Evolutionary conservation across 441 rosid genomes (phyloP), one percentile per base, ranked within the genome.

Genomic region (Populus hybrid): DNA sequence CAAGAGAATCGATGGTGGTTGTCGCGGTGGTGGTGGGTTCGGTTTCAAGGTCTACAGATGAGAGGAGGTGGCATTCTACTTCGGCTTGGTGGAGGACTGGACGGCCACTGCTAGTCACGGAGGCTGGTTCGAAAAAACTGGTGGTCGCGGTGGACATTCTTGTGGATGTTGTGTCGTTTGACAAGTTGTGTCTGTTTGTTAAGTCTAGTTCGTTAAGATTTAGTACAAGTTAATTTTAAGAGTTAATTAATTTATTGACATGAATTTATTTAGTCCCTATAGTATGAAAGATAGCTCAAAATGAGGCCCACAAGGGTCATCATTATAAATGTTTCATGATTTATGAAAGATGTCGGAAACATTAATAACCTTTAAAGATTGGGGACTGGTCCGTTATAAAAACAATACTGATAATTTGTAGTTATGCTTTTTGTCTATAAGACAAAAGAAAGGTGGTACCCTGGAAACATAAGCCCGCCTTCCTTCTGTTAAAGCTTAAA

Each of bases 1-100:
- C 80, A 53, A 87, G 71, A 0, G 74, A 30, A 20, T 34, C n/a
- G 24, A 20, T 18, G 66, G 8, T 82, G 81, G 20, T 34, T 34
- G 35, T 86, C 88, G 57, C 14, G 69, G 28, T 65, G 69, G 69
- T 21, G 2, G 26, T 24, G 30, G 30, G 69, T 72, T 93, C 96
- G 76, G 89, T 82, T 76, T 91, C 93, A 69, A 95, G 84, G 82
- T 95, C 98, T 9, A 95, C 92, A 26, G 85, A 84, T 40, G 96
- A 90, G 68, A 95, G 95, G n/a, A 92, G 89, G 42, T 87, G 87
- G 84, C 93, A 87, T 69, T 93, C 98, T 3, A 93, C 91, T 77
- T 93, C 98, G 79, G 79, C 78, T 53, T 88, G 88, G 28, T 81
- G 84, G 75, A 95, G 91, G 36, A 93, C 92, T 1, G 98, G 97